phyloP scores from a whole-genome alignment of 2,329 filamentous ascomycete species.

The Sclerotinia borealis region DNA sequence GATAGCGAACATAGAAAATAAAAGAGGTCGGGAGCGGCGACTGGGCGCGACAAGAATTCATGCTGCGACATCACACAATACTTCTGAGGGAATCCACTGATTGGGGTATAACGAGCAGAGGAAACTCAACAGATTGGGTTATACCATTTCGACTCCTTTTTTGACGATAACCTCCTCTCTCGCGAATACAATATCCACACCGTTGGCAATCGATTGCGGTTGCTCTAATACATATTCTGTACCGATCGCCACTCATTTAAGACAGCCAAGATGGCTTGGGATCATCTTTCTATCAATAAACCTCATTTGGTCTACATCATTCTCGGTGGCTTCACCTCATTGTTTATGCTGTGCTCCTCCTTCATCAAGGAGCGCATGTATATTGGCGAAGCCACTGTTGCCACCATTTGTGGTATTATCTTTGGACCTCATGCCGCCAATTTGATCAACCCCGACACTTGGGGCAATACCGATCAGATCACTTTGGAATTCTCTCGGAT shows the following conservation, averaged over 20 bases:
- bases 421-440: constrained; percentile 82
- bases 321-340: constrained; percentile 89
- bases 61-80: constrained; percentile 35
- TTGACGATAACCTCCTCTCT: neutral
- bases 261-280: constrained; percentile 60
- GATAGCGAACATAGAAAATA: neutral
- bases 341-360: constrained; percentile 98
- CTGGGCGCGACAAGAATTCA: constrained; percentile 42
- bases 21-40: constrained; percentile 38
- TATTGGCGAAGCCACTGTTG: constrained; percentile 96
- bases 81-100: constrained; percentile 31
- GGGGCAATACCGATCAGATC: constrained; percentile 81
- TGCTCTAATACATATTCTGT: neutral
- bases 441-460: constrained; percentile 67
- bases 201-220: constrained; percentile 2
- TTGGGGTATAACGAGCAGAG: constrained; percentile 27
- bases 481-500: constrained; percentile 87
- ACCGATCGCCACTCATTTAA: neutral
- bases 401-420: constrained; percentile 80
- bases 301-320: constrained; percentile 98
- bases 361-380: constrained; percentile 98
- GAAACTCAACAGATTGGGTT: constrained; percentile 15
- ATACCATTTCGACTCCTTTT: neutral
- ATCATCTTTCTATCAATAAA: constrained; percentile 79
- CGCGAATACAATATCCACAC: neutral